Evolutionary conservation across 1,284 basidiomycete genomes (phyloP).

Genomic region (Ustilago lituana): DNA sequence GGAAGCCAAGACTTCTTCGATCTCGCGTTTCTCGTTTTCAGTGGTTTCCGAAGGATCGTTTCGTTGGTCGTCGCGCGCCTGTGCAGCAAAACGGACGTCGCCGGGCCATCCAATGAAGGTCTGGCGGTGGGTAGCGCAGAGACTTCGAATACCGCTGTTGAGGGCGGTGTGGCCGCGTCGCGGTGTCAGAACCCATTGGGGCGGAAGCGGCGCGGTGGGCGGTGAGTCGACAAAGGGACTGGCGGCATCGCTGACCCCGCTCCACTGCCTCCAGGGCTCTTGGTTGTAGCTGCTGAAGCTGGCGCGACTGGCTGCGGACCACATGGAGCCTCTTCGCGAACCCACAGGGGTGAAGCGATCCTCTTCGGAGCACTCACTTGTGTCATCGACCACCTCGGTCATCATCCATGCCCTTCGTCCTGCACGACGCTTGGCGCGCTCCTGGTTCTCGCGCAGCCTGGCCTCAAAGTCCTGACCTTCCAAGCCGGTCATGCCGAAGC

Average conservation of each 20-base stretch:
- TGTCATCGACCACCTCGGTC: constrained; percentile 61
- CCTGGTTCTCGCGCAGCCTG: constrained; percentile 62
- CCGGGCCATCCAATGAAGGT: constrained; percentile 93
- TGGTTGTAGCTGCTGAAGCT: constrained; percentile 51
- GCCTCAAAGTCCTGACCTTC: constrained; percentile 56
- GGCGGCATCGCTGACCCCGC: constrained; percentile 43
- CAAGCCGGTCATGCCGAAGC: constrained; percentile 47
- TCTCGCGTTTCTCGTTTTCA: constrained; percentile 53
- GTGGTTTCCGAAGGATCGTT: constrained; percentile 57
- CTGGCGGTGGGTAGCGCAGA: constrained; percentile 85
- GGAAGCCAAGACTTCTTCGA: constrained; percentile 61
- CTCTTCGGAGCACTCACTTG: constrained; percentile 56
- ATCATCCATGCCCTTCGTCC: constrained; percentile 63
- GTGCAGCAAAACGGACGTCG: constrained; percentile 73
- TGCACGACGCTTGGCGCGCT: constrained; percentile 49
- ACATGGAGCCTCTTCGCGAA: constrained; percentile 55
- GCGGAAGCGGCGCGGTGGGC: constrained; percentile 36
- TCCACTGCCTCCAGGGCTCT: constrained; percentile 46
- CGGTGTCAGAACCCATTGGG: constrained; percentile 79
- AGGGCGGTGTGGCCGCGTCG: constrained; percentile 93
- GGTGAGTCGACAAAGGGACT: constrained; percentile 44
- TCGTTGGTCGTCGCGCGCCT: constrained; percentile 58
- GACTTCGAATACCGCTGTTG: constrained; percentile 88
- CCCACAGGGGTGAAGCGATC: constrained; percentile 62
- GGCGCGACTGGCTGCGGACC: constrained; percentile 41